Conservation (phyloP, 2,329 filamentous ascomycete species). For the Exophiala phaeomuriformis region DNA sequence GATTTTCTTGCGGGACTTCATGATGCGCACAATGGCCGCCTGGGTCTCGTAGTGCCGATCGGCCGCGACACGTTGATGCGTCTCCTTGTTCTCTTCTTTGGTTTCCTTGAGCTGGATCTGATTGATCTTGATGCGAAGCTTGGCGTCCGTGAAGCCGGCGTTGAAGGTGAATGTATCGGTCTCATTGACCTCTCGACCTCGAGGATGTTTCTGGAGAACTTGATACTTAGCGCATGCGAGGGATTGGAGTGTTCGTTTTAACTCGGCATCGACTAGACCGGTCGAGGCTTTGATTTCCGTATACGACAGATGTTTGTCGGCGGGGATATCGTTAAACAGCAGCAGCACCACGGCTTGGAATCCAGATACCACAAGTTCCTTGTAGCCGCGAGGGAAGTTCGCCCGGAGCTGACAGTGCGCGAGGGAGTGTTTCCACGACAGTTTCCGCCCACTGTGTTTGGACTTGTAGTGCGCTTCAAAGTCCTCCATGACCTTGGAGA, state of each 20-base stretch:
- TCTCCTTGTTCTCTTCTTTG: slow-evolving; percentile 87
- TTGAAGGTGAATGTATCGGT: slow-evolving; percentile 85
- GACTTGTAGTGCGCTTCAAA: slow-evolving; percentile 81
- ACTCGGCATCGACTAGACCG: slow-evolving; percentile 66
- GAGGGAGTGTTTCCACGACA: slow-evolving; percentile 90
- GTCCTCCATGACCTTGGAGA: slow-evolving; percentile 66
- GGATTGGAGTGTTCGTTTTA: slow-evolving; percentile 86
- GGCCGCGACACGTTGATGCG: slow-evolving; percentile 78
- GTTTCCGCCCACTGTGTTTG: slow-evolving; percentile 79
- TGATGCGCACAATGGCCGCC: slow-evolving; percentile 90
- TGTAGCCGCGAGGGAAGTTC: slow-evolving; percentile 67
- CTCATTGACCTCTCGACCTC: slow-evolving; percentile 67
- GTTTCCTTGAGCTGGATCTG: slow-evolving; percentile 97
- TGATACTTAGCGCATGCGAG: slow-evolving; percentile 84
- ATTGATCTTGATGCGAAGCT: slow-evolving; percentile 94
- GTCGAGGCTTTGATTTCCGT: slow-evolving; percentile 66
- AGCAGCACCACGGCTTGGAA: slow-evolving; percentile 88
- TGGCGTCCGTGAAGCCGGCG: slow-evolving; percentile 65
- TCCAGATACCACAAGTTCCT: slow-evolving; percentile 83
- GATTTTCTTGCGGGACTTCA: slow-evolving; percentile 89
- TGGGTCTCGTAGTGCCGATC: slow-evolving; percentile 95
- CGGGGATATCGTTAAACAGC: slow-evolving; percentile 69
- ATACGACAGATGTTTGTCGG: slow-evolving; percentile 63
- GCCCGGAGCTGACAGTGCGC: slow-evolving; percentile 83
- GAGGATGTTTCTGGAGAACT: slow-evolving; percentile 77